Base-by-base conservation (phyloP, 371 early-diverging fungal genomes). In the Choanephora cucurbitarum region DNA sequence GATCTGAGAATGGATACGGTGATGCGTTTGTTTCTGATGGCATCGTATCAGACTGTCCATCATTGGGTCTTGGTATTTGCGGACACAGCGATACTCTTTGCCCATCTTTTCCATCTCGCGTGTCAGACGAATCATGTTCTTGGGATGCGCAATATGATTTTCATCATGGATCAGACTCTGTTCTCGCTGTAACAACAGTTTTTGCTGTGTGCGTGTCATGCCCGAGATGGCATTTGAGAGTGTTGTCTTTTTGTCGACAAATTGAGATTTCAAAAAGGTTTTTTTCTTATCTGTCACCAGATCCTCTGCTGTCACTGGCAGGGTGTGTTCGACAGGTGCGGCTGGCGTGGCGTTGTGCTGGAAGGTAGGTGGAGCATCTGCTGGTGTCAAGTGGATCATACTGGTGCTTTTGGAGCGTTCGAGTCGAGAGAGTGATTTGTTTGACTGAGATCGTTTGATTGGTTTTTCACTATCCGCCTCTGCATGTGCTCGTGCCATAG, bases 161-260 rank as follows among this genome's bases (percentile, higher is more conserved):
- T 74, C 80, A 50, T 79, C 75, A 24, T 70, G 72, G 0, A 69
- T 65, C 5, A 73, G 47, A 24, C 66, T 67, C 42, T 74, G 73
- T 55, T 80, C 73, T 15, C 75, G 37, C 52, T 77, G 77, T n/a
- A 80, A 49, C 33, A 75, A 47, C 5, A 77, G 49, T 37, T 80
- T 80, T 41, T 77, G 75, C 49, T 80, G 80, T 33, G 77, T 75
- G 55, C 80, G 73, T 31, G 77, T 64, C 33, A 75, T 64, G 2
- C 55, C 60, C n/a, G n/a, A 3, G 60, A 50, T n/a, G 63, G 59
- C 58, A 11, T 64, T 49, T 1, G 60, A 55, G 8, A 47, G 55
- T 42, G 37, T 48, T 21, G 22, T 55, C 19, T 44, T 28, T 23
- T 58, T 44, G 7, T 61, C 66, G 3, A 66, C 58, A 57, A 66